Base-by-base conservation (phyloP, 352 stramenopile species). In the Phytopythium kandeliae region DNA sequence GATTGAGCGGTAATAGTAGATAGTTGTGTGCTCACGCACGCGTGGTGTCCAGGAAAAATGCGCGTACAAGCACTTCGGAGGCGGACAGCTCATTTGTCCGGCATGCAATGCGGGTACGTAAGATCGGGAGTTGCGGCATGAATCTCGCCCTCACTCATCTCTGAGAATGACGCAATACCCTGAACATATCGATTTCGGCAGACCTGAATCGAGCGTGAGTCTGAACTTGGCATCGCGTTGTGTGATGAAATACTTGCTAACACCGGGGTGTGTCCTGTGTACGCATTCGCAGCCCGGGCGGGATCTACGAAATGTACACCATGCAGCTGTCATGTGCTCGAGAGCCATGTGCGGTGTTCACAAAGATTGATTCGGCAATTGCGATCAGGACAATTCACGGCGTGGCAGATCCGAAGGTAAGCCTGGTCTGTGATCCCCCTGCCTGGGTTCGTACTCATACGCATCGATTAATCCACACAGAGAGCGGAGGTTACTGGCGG, bases 31-130 rank as follows among this genome's bases (percentile, higher is more conserved):
- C 25, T 26, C 11, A 30, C 15, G 40, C 0, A 11, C 13, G 22
- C 33, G 41, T n/a, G 30, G 15, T 42, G 49, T 4, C 28, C 45
- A 91, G 80, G 80, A 91, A 54, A 91, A 91, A 76, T 91, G 80
- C 67, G 80, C 80, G 25, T 91, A 91, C 63, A 91, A 91, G 31
- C 70, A 88, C 57, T 91, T 91, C 48, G 78, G 78, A 5, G 62
- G 70, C 19, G 80, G 80, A 24, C 64, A 72, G 42, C 55, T 88
- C 5, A 56, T 86, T 42, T 91, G 80, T 30, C 80, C 80, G 5
- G 72, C 67, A 3, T 91, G 80, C 47, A 61, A 9, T 33, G 17
- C 22, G 7, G n/a, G 30, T 42, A 34, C 4, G 7, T 24, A 17
- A 6, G 4, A 31, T 49, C 26, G 38, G 3, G 33, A 16, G 2